Base-by-base conservation (phyloP, 306 rosid genomes). In the Cicer bijugum region DNA sequence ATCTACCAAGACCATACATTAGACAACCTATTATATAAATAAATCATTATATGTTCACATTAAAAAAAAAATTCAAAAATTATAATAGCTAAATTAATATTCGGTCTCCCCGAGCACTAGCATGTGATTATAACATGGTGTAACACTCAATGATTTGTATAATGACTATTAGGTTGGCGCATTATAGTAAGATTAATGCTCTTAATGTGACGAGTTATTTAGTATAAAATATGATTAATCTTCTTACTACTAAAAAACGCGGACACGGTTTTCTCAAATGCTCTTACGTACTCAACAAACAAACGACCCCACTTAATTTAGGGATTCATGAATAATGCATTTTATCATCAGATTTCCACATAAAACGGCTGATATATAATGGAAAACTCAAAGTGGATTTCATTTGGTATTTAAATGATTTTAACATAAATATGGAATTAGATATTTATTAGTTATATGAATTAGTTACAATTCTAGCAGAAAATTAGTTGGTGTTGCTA, bases 301-400 rank as follows among this genome's bases (percentile, higher is more conserved):
- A 71, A 79, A 80, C 84, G 80, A 75, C 67, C 80, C 82, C 82
- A 80, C 80, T 83, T 74, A 59, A 42, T 68, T 51, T 44, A 33
- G 50, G 53, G 38, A 44, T 64, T 67, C 47, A 76, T 82, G 79
- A 55, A 65, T 82, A 72, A 66, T 82, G 85, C 82, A 82, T 48
- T 77, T 67, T 72, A 72, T 82, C 66, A 81, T 81, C 77, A 63
- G 83, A 78, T 74, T 78, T 82, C 86, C 86, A 78, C 80, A 72
- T 67, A 58, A 82, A 82, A 60, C 69, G 82, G 75, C 51, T 66
- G 61, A 71, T 1, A 58, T 67, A 48, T 58, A 57, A 71, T 51
- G 72, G 16, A 37, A 70, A 16, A 43, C 23, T 11, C 56, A 45
- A 20, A 66, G 78, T 76, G 81, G 78, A 20, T 12, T 75, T 44